These are phyloP conservation scores for Cutaneotrichosporon sp. DNA, from an alignment of 1,284 basidiomycete species.

Conservation along the genomic window DNA sequence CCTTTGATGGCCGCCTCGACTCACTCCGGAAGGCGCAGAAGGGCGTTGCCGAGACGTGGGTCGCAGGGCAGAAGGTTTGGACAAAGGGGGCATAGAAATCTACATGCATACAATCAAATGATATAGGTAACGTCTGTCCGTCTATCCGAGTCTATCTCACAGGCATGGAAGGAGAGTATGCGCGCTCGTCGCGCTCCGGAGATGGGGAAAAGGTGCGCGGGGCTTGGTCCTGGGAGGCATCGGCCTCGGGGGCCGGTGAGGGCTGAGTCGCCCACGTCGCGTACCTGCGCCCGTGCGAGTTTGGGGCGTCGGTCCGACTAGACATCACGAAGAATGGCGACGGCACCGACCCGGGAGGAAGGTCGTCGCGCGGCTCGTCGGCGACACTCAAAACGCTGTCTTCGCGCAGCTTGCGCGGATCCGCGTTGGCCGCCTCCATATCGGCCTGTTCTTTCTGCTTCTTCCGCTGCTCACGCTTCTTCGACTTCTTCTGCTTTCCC, in stretches of 20 bases:
- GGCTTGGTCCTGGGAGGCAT: not conserved
- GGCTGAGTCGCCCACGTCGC: not conserved
- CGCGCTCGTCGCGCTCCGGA: not conserved
- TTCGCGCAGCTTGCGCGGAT: not conserved
- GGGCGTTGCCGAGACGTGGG: slow-evolving; percentile 33
- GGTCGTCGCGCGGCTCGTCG: not conserved
- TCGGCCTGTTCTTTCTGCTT: not conserved
- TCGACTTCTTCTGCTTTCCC: not conserved
- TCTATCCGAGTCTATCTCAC: not conserved
- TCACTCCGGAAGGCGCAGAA: slow-evolving; percentile 33
- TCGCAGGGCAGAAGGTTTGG: slow-evolving; percentile 25
- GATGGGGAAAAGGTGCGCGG: not conserved
- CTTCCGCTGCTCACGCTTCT: not conserved
- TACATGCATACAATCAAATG: not conserved
- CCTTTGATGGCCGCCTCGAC: slow-evolving; percentile 32
- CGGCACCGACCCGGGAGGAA: not conserved
- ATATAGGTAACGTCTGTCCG: not conserved
- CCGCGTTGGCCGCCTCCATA: not conserved
- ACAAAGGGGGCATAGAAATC: slow-evolving; percentile 11
- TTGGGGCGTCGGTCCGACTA: not conserved
- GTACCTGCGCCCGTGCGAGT: not conserved
- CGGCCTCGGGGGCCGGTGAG: not conserved
- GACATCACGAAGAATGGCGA: not conserved
- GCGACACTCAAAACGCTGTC: not conserved
- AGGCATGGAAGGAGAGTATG: slow-evolving; percentile 1